Evolutionary conservation across 225 moss, liverwort and hornwort species (phyloP).

Genomic region (Marchantia polymorpha): DNA sequence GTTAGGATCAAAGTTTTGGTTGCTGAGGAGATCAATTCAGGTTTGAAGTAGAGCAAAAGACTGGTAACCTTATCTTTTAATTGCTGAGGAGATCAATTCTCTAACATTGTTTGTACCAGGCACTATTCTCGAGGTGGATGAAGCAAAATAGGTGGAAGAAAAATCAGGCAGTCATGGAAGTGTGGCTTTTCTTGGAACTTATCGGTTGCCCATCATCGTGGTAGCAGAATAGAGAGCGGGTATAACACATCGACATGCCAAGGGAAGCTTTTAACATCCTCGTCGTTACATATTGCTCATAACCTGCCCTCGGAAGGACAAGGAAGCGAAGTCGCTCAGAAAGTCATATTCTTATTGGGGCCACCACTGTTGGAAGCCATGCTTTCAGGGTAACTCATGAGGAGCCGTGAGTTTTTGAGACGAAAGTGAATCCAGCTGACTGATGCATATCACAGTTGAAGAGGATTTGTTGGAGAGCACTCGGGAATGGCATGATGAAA

Average conservation of each 20-base stretch:
- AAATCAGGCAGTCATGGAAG: not conserved
- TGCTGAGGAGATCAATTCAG: not conserved
- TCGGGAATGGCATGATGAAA: no score
- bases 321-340: not conserved
- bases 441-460: constrained; percentile 29
- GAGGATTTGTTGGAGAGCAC: constrained; percentile 19
- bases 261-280: no score
- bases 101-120: not conserved
- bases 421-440: constrained; percentile 1
- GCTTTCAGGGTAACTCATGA: not conserved
- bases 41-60: constrained; percentile 3
- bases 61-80: not conserved
- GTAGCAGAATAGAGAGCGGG: not conserved
- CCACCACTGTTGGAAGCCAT: not conserved
- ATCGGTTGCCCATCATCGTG: constrained; percentile 1
- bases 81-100: not conserved
- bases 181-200: constrained; percentile 13
- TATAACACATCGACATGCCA: not conserved
- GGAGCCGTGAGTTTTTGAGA: not conserved
- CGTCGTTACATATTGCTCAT: not conserved
- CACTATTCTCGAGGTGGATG: not conserved
- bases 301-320: not conserved
- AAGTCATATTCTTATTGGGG: no score
- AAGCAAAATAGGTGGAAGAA: not conserved
- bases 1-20: constrained; percentile 13